These are phyloP conservation scores for Diutina mesorugosa DNA, from an alignment of 1,139 yeast genomes.

Conservation along the genomic window DNA sequence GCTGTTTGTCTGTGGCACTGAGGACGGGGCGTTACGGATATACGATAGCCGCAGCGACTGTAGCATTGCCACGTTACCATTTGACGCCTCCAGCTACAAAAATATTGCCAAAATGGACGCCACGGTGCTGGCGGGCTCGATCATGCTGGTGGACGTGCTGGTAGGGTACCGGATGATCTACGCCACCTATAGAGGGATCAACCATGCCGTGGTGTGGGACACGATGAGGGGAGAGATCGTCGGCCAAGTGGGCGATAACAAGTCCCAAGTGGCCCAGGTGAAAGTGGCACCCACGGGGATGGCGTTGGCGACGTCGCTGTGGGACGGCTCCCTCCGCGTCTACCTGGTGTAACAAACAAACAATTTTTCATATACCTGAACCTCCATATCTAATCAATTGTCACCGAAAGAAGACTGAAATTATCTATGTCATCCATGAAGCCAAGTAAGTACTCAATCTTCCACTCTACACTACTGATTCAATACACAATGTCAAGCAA, in stretches of 20 bases:
- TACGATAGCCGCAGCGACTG: conserved; percentile 75
- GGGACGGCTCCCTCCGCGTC: neutral
- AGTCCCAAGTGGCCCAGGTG: neutral
- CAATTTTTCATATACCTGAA: too few species aligned
- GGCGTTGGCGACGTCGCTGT: neutral
- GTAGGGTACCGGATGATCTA: neutral
- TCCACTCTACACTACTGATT: too few species aligned
- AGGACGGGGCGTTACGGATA: conserved; percentile 62
- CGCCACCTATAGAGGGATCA: neutral
- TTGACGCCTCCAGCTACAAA: neutral
- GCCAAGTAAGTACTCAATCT: too few species aligned
- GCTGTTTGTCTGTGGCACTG: conserved; percentile 56
- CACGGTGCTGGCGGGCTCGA: neutral
- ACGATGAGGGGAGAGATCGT: neutral
- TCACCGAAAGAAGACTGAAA: too few species aligned
- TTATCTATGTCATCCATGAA: too few species aligned
- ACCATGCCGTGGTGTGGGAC: conserved; percentile 1
- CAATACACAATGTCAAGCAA: too few species aligned
- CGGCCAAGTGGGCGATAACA: neutral
- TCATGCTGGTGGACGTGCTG: conserved; percentile 1
- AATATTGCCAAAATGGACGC: neutral
- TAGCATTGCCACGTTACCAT: conserved; percentile 29
- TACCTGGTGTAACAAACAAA: neutral
- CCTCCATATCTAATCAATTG: too few species aligned
- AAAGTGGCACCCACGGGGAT: neutral